Conservation (phyloP, 495 filamentous ascomycete genomes). For the Tuber calosporum region DNA sequence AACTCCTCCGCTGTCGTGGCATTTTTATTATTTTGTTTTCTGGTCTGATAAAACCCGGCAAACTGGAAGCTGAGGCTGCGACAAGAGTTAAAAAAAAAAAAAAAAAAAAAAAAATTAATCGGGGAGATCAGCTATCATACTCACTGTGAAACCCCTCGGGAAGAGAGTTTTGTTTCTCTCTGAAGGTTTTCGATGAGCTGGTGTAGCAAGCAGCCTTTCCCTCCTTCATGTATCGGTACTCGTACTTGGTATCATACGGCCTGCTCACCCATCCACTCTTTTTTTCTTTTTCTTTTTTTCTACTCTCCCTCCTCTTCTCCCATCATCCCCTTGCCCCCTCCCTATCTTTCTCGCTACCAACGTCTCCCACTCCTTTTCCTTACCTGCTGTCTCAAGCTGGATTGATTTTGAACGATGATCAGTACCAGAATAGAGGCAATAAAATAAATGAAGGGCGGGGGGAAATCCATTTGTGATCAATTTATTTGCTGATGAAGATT, state of each 20-base stretch:
- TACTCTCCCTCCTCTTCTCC: neutral
- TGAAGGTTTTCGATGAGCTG: neutral
- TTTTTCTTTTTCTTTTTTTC: conserved; percentile 8
- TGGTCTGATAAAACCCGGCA: neutral
- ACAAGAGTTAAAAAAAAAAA: neutral
- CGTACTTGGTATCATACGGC: neutral
- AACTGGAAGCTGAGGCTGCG: neutral
- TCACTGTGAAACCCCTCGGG: conserved; percentile 2
- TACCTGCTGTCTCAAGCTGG: neutral
- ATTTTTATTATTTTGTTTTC: neutral
- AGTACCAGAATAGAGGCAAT: neutral
- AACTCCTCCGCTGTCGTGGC: conserved; percentile 1
- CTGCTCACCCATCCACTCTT: neutral
- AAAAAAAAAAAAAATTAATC: neutral
- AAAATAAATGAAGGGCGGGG: conserved; percentile 1
- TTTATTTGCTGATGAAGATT: neutral
- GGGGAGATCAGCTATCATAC: conserved; percentile 2
- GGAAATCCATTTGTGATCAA: neutral
- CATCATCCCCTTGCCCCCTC: neutral
- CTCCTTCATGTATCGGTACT: neutral
- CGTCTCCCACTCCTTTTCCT: neutral
- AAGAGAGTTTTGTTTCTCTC: neutral
- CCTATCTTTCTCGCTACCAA: neutral
- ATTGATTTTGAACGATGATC: neutral
- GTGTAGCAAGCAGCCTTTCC: neutral